phyloP scores from a whole-genome alignment of 2,329 filamentous ascomycete species.

The Rhexocercosporidium sp. region DNA sequence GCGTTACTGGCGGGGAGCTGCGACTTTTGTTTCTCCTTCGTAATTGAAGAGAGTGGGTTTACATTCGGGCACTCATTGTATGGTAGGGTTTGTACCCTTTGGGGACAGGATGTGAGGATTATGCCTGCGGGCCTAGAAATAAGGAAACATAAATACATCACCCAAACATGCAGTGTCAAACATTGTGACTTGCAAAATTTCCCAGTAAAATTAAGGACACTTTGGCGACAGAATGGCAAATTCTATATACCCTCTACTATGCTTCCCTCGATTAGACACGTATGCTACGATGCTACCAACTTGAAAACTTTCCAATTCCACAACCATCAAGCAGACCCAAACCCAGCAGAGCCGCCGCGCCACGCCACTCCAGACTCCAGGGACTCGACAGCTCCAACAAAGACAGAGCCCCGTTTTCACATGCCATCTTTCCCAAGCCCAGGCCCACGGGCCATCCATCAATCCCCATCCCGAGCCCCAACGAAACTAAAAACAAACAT shows the following conservation, averaged over 20 bases:
- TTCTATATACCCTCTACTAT: too few species aligned
- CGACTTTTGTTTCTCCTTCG: not conserved
- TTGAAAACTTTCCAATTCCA: not conserved
- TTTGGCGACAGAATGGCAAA: too few species aligned
- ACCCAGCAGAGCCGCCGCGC: not conserved
- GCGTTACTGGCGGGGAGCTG: conserved; percentile 7
- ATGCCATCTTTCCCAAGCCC: too few species aligned
- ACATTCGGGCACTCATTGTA: conserved; percentile 11
- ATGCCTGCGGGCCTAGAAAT: conserved; percentile 13
- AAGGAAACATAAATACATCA: conserved; percentile 4
- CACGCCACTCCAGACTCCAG: too few species aligned
- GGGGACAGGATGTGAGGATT: not conserved
- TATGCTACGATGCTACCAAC: too few species aligned
- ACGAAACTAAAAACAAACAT: not conserved
- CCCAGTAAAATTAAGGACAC: too few species aligned
- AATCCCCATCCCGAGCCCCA: not conserved
- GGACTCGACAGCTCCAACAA: too few species aligned
- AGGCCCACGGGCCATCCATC: not conserved
- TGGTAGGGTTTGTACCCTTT: not conserved
- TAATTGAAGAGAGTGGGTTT: conserved; percentile 4
- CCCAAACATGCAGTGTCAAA: not conserved
- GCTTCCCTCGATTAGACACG: too few species aligned
- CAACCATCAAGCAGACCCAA: not conserved
- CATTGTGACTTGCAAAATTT: too few species aligned
- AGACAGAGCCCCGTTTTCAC: not conserved